Evolutionary conservation across 768 basidiomycete genomes (phyloP), one percentile per base, ranked within the genome.

Genomic region (Saitozyma sp.): DNA sequence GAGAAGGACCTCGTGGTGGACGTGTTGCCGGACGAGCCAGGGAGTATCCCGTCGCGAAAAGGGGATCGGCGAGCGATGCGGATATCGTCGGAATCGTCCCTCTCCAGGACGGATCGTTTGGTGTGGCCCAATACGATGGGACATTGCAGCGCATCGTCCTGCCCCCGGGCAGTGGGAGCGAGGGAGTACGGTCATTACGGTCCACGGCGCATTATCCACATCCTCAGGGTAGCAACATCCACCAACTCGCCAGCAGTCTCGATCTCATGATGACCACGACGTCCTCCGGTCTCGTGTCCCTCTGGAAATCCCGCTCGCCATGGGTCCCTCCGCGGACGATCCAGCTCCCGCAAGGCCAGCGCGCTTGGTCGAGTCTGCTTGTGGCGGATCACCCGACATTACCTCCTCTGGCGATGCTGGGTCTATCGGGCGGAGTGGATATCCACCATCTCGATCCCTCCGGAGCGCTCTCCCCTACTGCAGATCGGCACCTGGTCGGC

Each of bases 41-140:
- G 45, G 73, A 71, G 56, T 69, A 67, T 41, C 54, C 59, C 8
- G 50, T 75, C 19, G 56, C 62, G n/a, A 41, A 19, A 45, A 59
- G 40, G 42, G 54, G 42, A 7, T 38, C 59, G 11, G 73, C 70
- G 9, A 66, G 67, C 39, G 45, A 53, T 54, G 68, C 68, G 37
- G 74, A 75, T 58, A 69, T 75, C 9, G 55, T 75, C 17, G 71
- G 71, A 0, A 43, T 71, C 8, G 65, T 61, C 19, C 58, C 52
- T 14, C 51, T 69, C 0, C 8, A 37, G 13, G 60, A 66, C 45
- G 48, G 50, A 14, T 49, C 65, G 48, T 20, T 71, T 6, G 60
- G 54, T 16, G 54, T 75, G 6, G 74, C 71, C 9, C 74, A 75
- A 59, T 75, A 65, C 53, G 66, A 73, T 50, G 74, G 74, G 42